These are phyloP conservation scores for Fragaria vesca DNA, from an alignment of 306 rosid genomes.

Conservation along the genomic window DNA sequence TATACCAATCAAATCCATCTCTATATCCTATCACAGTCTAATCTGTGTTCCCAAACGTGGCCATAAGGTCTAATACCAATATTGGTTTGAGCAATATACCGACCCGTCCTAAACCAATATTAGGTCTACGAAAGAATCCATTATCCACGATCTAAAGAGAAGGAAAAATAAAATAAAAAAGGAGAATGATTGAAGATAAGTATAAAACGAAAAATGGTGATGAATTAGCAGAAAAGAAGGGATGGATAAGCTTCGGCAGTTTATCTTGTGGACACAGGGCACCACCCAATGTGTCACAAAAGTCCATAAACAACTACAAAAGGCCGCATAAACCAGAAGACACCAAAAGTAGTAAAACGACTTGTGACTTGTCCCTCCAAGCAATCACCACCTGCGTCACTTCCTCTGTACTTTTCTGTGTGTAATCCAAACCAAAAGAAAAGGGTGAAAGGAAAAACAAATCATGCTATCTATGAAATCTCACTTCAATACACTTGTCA, in stretches of 20 bases:
- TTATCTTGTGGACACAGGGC: not conserved
- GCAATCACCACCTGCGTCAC: not conserved
- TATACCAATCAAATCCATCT: no score
- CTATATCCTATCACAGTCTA: no score
- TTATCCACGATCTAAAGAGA: no score
- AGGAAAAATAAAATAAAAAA: no score
- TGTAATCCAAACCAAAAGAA: not conserved
- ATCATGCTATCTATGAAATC: not conserved
- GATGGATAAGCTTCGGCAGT: not conserved
- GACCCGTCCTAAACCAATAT: no score
- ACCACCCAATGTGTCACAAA: not conserved
- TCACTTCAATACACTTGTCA: not conserved
- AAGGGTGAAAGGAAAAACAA: not conserved
- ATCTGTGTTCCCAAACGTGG: no score
- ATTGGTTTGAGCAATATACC: no score
- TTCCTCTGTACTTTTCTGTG: not conserved
- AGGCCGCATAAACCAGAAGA: constrained; percentile 7
- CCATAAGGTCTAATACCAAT: no score
- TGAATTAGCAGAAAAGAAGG: not conserved
- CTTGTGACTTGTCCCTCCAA: not conserved
- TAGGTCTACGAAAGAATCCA: no score
- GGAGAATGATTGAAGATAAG: not conserved
- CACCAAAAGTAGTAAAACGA: not conserved
- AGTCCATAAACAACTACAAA: constrained; percentile 12
- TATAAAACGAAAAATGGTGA: not conserved